phyloP scores from a whole-genome alignment of 768 basidiomycete species.

The Kwoniella dendrophila region DNA sequence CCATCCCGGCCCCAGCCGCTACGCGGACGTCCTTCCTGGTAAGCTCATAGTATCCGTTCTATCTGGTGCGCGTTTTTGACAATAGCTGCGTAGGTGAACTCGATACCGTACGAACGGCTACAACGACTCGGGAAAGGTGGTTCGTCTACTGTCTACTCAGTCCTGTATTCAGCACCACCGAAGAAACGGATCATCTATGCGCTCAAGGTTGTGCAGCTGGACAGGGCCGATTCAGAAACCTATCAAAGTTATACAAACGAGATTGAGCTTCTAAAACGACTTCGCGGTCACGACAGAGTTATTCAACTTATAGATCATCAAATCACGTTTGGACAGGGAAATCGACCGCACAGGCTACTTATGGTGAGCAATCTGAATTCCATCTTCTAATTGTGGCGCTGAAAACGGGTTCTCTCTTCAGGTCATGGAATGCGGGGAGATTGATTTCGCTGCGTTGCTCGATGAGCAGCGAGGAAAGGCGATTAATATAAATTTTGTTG shows the following conservation, averaged over 20 bases:
- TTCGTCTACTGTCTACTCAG: constrained; percentile 91
- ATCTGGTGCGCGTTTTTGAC: constrained; percentile 6
- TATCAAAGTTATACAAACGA: constrained; percentile 95
- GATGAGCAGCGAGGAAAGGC: constrained; percentile 81
- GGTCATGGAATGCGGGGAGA: constrained; percentile 97
- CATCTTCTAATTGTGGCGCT: neutral
- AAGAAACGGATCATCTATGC: constrained; percentile 73
- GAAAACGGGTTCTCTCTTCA: constrained; percentile 23
- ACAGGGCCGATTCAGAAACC: constrained; percentile 84
- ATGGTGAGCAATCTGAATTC: constrained; percentile 58
- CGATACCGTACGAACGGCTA: constrained; percentile 76
- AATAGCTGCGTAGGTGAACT: constrained; percentile 65
- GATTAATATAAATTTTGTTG: constrained; percentile 89
- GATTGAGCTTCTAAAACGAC: constrained; percentile 85
- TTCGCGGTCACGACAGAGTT: constrained; percentile 90
- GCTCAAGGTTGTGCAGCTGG: constrained; percentile 87
- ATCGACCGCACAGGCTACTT: constrained; percentile 61
- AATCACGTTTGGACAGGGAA: constrained; percentile 74
- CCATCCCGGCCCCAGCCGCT: constrained; percentile 14
- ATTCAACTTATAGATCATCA: constrained; percentile 91
- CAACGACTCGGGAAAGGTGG: constrained; percentile 92
- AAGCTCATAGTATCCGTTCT: constrained; percentile 7
- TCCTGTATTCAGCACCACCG: constrained; percentile 66
- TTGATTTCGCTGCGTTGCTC: constrained; percentile 81
- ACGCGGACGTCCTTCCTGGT: constrained; percentile 37